A percentile compares a stretch with the other conserved stretches of the same genome.
These are phyloP conservation scores for Mercurialis annua DNA, from an alignment of 345 rosid species.

Conservation along the genomic window DNA sequence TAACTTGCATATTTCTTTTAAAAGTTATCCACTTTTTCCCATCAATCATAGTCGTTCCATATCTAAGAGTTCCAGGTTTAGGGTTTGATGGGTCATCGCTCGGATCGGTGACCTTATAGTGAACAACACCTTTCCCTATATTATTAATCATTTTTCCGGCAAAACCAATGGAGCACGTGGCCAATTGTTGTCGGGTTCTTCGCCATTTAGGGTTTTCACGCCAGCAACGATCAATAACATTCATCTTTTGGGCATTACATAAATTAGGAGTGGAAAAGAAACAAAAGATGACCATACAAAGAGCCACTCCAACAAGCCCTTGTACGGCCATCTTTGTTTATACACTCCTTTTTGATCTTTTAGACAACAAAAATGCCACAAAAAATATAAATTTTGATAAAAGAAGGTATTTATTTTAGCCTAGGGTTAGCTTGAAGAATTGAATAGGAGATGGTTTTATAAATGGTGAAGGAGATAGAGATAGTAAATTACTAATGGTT, in stretches of 20 bases:
- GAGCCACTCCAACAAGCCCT: constrained; percentile 16
- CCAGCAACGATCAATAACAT: constrained; percentile 77
- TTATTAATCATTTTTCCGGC: constrained; percentile 61
- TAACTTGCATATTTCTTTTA: constrained; percentile 51
- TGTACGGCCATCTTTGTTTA: constrained; percentile 6
- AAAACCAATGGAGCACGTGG: constrained; percentile 61
- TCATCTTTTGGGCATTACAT: constrained; percentile 28
- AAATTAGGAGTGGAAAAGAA: neutral
- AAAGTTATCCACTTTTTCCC: constrained; percentile 74
- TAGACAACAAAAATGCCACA: neutral
- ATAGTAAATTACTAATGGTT: neutral
- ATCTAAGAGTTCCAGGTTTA: constrained; percentile 57
- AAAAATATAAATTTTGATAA: too few species aligned
- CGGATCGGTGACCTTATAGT: constrained; percentile 58
- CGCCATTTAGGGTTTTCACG: constrained; percentile 47
- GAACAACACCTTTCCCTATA: constrained; percentile 40
- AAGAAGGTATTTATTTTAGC: neutral
- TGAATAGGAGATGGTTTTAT: neutral
- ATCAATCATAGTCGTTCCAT: constrained; percentile 52
- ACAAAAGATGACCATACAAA: constrained; percentile 12
- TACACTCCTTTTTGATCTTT: neutral
- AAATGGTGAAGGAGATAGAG: neutral
- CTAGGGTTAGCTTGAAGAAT: neutral
- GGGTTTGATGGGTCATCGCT: constrained; percentile 65
- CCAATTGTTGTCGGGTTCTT: constrained; percentile 43